These are phyloP conservation scores for Ustanciosporium gigantosporum DNA, from an alignment of 1,284 basidiomycete genomes.

Conservation along the genomic window DNA sequence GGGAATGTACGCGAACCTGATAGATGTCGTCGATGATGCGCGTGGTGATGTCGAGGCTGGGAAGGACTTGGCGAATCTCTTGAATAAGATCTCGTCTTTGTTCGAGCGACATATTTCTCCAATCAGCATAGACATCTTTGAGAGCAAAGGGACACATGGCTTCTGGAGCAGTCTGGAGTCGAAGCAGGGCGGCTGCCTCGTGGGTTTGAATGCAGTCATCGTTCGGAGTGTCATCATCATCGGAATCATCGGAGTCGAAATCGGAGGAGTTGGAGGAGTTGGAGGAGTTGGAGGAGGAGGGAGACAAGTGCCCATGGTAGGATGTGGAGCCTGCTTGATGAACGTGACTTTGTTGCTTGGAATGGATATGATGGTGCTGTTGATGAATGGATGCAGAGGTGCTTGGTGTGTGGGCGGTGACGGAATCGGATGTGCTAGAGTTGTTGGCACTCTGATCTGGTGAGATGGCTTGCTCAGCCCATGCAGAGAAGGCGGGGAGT, in stretches of 20 bases:
- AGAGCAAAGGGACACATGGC: constrained; percentile 27
- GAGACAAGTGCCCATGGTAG: neutral
- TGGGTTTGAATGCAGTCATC: constrained; percentile 12
- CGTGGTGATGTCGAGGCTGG: constrained; percentile 5
- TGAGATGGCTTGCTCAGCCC: constrained; percentile 7
- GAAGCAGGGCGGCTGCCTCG: constrained; percentile 13
- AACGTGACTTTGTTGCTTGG: neutral
- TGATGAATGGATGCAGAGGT: neutral
- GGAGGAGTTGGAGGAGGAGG: neutral
- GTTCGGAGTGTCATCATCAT: neutral
- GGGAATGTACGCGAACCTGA: constrained; percentile 12
- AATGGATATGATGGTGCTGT: neutral
- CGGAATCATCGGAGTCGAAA: constrained; percentile 6
- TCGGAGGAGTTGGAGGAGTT: neutral
- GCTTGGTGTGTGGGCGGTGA: neutral
- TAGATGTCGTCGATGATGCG: constrained; percentile 26
- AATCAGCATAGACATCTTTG: constrained; percentile 29
- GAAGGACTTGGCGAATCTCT: constrained; percentile 15
- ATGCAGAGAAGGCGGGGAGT: constrained; percentile 3
- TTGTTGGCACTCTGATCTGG: constrained; percentile 14
- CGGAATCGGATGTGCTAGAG: neutral
- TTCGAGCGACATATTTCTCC: constrained; percentile 11
- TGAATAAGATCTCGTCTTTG: constrained; percentile 4
- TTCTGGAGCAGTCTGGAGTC: constrained; percentile 13
- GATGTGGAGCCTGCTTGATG: neutral